A percentile compares a stretch with the other conserved stretches of the same genome.
These are phyloP conservation scores for Boletellus ananiceps DNA, from an alignment of 768 basidiomycete species.

Conservation along the genomic window DNA sequence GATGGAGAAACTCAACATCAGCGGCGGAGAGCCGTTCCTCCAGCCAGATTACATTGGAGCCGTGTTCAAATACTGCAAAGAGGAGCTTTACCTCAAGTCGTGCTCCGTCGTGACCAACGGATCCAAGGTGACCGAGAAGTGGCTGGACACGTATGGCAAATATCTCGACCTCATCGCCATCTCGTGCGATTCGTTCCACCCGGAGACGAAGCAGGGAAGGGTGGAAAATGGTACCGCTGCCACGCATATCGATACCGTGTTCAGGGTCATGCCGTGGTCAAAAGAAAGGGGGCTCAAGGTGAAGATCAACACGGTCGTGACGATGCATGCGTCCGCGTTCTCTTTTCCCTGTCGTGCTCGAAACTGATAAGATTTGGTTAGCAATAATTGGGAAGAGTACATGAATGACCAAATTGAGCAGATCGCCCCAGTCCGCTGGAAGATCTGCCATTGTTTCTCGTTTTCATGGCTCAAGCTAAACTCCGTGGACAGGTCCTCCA, in stretches of 20 bases:
- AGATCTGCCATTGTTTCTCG: constrained; percentile 17
- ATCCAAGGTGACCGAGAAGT: constrained; percentile 33
- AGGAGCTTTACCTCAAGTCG: constrained; percentile 30
- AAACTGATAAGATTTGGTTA: constrained; percentile 1
- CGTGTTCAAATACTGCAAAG: constrained; percentile 31
- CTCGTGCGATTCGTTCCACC: constrained; percentile 34
- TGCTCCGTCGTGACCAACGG: constrained; percentile 29
- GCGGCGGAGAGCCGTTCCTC: constrained; percentile 32
- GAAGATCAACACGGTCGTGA: constrained; percentile 34
- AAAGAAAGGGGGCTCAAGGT: constrained; percentile 27
- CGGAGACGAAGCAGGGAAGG: constrained; percentile 27
- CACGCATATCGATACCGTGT: constrained; percentile 26
- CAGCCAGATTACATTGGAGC: constrained; percentile 30
- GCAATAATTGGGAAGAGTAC: constrained; percentile 33
- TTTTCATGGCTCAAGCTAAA: not conserved
- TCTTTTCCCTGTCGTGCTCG: not conserved
- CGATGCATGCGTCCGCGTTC: constrained; percentile 12
- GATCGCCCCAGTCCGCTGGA: constrained; percentile 32
- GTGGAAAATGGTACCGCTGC: constrained; percentile 24
- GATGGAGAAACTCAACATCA: constrained; percentile 34
- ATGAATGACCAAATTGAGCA: constrained; percentile 32
- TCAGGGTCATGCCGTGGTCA: constrained; percentile 31
- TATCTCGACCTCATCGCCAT: constrained; percentile 37
- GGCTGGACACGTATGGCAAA: constrained; percentile 33
- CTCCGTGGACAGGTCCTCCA: constrained; percentile 26